phyloP scores from a whole-genome alignment of 768 basidiomycete species.

The Leccinum uliginosum region DNA sequence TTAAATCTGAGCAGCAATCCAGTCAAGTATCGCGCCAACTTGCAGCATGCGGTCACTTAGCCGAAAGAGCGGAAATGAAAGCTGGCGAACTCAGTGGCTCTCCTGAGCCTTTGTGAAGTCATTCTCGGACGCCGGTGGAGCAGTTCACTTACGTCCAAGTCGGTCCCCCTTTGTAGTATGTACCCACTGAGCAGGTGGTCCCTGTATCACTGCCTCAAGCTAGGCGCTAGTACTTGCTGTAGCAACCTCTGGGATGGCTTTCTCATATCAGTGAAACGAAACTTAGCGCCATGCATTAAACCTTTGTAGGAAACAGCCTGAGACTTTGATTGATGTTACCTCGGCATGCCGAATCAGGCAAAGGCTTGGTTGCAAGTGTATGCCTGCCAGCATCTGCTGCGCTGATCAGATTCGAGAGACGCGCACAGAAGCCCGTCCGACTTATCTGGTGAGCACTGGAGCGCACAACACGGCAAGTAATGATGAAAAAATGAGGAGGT shows the following conservation, averaged over 20 bases:
- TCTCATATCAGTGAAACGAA: not conserved
- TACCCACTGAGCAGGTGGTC: not conserved
- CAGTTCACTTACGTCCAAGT: not conserved
- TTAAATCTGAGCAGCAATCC: not conserved
- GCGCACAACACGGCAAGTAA: not conserved
- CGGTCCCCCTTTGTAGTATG: not conserved
- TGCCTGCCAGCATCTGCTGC: not conserved
- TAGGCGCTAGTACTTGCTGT: not conserved
- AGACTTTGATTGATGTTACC: not conserved
- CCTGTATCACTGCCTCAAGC: not conserved
- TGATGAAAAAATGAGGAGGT: not conserved
- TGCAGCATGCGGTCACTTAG: not conserved
- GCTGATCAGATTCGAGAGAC: not conserved
- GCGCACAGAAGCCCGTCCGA: not conserved
- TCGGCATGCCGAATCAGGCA: not conserved
- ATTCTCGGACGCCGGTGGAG: not conserved
- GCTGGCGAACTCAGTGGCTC: not conserved
- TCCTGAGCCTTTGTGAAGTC: not conserved
- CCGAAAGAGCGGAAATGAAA: constrained; percentile 3
- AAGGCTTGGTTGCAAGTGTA: not conserved
- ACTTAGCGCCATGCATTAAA: not conserved
- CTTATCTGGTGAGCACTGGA: not conserved
- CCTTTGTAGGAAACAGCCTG: not conserved
- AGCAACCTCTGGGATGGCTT: not conserved
- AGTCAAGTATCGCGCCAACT: not conserved